Evolutionary conservation across 805 yeast genomes (phyloP), one percentile per base, ranked within the genome.

Genomic region (Cyberlindnera japonica): DNA sequence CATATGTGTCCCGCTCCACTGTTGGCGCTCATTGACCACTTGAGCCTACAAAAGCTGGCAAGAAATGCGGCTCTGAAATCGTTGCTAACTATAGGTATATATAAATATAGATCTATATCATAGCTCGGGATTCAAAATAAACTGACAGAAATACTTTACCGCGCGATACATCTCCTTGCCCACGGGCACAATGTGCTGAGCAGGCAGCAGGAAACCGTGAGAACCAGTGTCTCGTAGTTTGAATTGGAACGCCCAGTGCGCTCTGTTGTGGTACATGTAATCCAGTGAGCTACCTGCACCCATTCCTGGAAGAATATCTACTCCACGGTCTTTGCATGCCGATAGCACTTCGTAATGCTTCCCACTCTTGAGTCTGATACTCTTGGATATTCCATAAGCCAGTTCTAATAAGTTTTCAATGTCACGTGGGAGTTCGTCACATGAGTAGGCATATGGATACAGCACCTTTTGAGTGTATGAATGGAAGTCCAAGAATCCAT

Each of bases 231-330:
- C 95, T 54, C 95, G 71, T 40, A 88, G 66, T 61, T 87, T 85
- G 43, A 88, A 64, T 54, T 85, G 95, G 62, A 81, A 82, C 1
- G 95, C 95, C 89, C 90, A 85, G 52, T 70, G 76, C 1, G 93
- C 93, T 44, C 80, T 74, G 54, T 80, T 76, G 61, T 84, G 88
- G 55, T 86, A 87, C 91, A 86, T 83, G 57, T 72, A 87, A 54
- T 87, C 95, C 51, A 87, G 67, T 1, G 86, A 82, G 3, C 87
- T 75, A 3, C 95, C 95, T 5, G 89, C 72, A 3, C 93, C 93
- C 59, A 81, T 64, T 15, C 81, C 83, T 2, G 93, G 90, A 11
- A 77, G 56, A 43, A 84, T 58, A 58, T 85, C 93, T 3, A 82
- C 73, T 37, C 85, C 90, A 49, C 81, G 76, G 55, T 85, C 95